A percentile compares a stretch with the other conserved stretches of the same genome.
These are phyloP conservation scores for Mucor sp. DNA, from an alignment of 371 early-diverging fungal species.

Conservation along the genomic window DNA sequence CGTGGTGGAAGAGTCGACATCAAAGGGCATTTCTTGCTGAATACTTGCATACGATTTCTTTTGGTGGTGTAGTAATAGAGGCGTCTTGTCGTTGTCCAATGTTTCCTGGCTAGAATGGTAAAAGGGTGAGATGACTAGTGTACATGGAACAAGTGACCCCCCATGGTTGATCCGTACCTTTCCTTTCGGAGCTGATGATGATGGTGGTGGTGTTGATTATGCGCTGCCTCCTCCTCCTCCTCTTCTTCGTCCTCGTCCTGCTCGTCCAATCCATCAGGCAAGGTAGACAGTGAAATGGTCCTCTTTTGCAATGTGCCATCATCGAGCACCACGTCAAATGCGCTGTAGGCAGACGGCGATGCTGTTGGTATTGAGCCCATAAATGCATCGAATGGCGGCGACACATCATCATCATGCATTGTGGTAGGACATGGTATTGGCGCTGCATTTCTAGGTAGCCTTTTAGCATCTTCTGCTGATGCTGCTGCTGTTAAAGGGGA, in stretches of 20 bases:
- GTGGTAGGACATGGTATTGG: conserved; percentile 18
- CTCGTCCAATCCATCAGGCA: conserved; percentile 14
- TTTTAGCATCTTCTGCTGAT: conserved; percentile 5
- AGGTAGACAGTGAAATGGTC: conserved; percentile 34
- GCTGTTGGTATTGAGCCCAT: conserved; percentile 14
- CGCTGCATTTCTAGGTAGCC: conserved; percentile 22
- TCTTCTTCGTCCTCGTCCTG: conserved; percentile 1
- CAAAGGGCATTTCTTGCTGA: neutral
- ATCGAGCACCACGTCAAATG: conserved; percentile 34
- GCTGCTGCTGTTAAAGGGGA: neutral
- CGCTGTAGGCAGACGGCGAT: conserved; percentile 26
- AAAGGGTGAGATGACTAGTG: neutral
- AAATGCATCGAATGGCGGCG: conserved; percentile 7
- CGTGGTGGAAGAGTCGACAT: conserved; percentile 11
- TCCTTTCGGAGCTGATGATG: neutral
- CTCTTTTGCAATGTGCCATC: conserved; percentile 37
- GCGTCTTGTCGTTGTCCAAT: conserved; percentile 8
- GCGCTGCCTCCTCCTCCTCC: neutral
- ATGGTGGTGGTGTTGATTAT: neutral
- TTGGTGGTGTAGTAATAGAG: conserved; percentile 16
- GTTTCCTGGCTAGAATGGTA: conserved; percentile 6
- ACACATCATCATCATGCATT: neutral
- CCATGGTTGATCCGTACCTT: neutral
- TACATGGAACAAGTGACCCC: neutral
- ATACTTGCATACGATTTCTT: conserved; percentile 25